Conservation (phyloP, 2,329 filamentous ascomycete genomes). For the Coniochaeta hoffmannii region DNA sequence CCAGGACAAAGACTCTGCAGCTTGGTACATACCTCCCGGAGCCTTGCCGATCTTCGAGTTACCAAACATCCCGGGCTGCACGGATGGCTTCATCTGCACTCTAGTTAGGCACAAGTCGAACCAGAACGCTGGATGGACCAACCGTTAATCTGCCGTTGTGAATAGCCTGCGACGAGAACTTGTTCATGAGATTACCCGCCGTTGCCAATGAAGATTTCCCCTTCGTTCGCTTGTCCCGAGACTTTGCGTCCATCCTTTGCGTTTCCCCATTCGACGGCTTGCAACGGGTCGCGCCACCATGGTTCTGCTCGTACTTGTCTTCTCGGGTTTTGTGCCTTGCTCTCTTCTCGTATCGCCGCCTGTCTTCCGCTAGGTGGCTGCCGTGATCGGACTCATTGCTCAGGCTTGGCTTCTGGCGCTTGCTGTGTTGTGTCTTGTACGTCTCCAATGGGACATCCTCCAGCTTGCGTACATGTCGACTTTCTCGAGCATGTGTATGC, state of each 20-base stretch:
- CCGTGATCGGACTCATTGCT: conserved; percentile 6
- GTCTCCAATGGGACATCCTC: neutral
- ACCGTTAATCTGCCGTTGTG: conserved; percentile 46
- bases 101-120: neutral
- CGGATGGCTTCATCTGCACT: neutral
- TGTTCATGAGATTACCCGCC: conserved; percentile 41
- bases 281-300: conserved; percentile 1
- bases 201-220: conserved; percentile 23
- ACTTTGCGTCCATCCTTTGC: conserved; percentile 16
- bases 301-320: conserved; percentile 45
- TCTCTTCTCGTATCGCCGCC: conserved; percentile 36
- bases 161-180: conserved; percentile 49
- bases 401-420: conserved; percentile 4
- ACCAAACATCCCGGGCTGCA: neutral
- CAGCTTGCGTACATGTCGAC: neutral
- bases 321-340: conserved; percentile 48
- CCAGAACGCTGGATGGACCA: neutral
- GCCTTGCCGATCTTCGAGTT: neutral
- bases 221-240: conserved; percentile 14
- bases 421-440: conserved; percentile 2
- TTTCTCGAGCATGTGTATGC: neutral
- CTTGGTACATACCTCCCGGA: conserved; percentile 1
- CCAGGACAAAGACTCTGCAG: too few species aligned
- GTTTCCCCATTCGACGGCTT: conserved; percentile 2
- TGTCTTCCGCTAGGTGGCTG: conserved; percentile 9